Base-by-base conservation (phyloP, 805 yeast species). In the Ogataea salicorniae region DNA sequence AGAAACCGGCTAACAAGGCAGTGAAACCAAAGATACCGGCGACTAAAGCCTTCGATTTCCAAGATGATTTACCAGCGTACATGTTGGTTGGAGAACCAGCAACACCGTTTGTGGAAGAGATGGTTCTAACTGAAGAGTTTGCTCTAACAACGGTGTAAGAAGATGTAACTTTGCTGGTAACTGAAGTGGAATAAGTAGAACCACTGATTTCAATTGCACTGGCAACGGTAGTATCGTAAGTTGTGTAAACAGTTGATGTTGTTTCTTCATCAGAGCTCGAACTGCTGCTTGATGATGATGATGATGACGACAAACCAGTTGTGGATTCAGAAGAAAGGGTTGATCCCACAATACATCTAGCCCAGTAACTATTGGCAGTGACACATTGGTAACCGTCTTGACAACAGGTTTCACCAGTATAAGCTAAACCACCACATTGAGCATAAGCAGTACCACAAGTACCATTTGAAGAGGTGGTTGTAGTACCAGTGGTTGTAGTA, bases 361-460 rank as follows among this genome's bases (percentile, higher is more conserved):
- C 64, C 67, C 67, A 63, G 41, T 60, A 55, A 14, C 56, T 46
- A 43, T 61, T 59, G 11, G 54, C 59, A 3, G 55, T 42, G 17
- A 52, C 56, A 51, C 67, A 63, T 17, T 48, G 39, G 33, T 52
- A 43, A 13, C 60, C 61, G 5, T 33, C 41, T 42, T 57, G 60
- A 40, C 67, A 63, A 45, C 66, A 62, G 5, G 57, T 53, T 6
- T 43, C 59, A 15, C 67, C 67, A 2, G 52, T 39, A 40, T 47
- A 63, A 37, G 49, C 64, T 2, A 39, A 40, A 20, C 67, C 67
- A 36, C 67, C 67, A 50, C 67, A 63, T 47, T 63, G 67, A 14
- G 48, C 64, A 50, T 59, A 63, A 1, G 54, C 64, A 11, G 60
- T 44, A 16, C 58, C 63, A 47, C 66, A 62, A 26, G 43, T 35